Conservation (phyloP, 257 asterid genomes). For the Capsicum baccatum region DNA sequence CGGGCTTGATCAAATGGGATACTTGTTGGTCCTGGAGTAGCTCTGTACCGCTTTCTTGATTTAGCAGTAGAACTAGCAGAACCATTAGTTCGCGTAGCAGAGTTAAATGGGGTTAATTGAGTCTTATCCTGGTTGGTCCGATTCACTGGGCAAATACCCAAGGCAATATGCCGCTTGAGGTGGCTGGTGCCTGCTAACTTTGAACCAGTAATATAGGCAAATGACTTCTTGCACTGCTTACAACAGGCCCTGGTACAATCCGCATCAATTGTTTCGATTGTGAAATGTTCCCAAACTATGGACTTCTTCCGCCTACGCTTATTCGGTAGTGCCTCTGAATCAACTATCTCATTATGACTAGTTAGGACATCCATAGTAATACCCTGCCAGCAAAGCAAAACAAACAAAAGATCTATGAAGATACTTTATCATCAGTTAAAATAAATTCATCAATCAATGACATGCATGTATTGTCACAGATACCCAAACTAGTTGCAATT, state of each 20-base stretch:
- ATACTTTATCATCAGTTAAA: not conserved
- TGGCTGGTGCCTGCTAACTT: conserved; percentile 93
- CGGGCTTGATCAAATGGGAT: conserved; percentile 45
- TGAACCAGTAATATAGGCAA: conserved; percentile 79
- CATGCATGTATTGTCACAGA: not conserved
- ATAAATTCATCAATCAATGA: not conserved
- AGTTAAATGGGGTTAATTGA: conserved; percentile 37
- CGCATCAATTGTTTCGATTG: conserved; percentile 51
- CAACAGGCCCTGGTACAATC: conserved; percentile 71
- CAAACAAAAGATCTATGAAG: conserved; percentile 24
- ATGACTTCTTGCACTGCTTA: conserved; percentile 82
- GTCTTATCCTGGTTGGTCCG: conserved; percentile 47
- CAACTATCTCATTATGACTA: conserved; percentile 46
- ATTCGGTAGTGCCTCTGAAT: conserved; percentile 57
- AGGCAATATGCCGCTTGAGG: conserved; percentile 75
- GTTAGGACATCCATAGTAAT: conserved; percentile 53
- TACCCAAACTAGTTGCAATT: not conserved
- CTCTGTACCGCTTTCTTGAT: conserved; percentile 69
- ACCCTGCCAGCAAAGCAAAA: conserved; percentile 40
- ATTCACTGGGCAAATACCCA: conserved; percentile 75
- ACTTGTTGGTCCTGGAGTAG: conserved; percentile 46
- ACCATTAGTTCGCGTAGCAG: conserved; percentile 42
- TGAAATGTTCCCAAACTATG: conserved; percentile 88
- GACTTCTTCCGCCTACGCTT: conserved; percentile 84
- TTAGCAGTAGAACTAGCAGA: conserved; percentile 53